phyloP scores from a whole-genome alignment of 2,329 filamentous ascomycete genomes.

The Curvularia spicifera region DNA sequence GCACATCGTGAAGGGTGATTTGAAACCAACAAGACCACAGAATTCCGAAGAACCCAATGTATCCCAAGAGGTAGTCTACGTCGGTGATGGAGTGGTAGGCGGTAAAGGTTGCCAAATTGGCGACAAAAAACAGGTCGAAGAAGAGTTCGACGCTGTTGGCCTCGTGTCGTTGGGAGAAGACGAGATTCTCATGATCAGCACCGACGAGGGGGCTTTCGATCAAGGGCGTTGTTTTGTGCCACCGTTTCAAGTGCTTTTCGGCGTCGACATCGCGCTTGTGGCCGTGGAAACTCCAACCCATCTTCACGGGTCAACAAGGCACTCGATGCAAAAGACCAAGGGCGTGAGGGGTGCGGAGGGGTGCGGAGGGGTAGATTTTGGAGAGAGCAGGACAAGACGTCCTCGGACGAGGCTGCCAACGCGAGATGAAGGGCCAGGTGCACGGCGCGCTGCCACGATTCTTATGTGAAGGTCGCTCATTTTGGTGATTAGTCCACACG shows the following conservation, averaged over 20 bases:
- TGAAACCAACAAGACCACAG: slow-evolving; percentile 51
- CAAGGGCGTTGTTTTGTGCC: slow-evolving; percentile 44
- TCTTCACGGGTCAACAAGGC: slow-evolving; percentile 14
- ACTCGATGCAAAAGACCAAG: neutral
- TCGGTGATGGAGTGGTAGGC: slow-evolving; percentile 50
- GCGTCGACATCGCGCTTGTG: slow-evolving; percentile 38
- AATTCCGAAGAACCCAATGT: slow-evolving; percentile 50
- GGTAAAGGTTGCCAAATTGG: slow-evolving; percentile 50
- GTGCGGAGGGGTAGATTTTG: neutral
- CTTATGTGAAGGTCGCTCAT: slow-evolving; percentile 13
- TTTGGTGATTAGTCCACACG: slow-evolving; percentile 7
- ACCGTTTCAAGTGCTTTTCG: slow-evolving; percentile 45
- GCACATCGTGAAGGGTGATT: slow-evolving; percentile 50
- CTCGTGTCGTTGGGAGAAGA: slow-evolving; percentile 50
- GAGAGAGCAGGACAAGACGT: neutral
- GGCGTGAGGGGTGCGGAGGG: neutral
- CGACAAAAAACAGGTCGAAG: slow-evolving; percentile 44
- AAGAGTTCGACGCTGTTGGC: slow-evolving; percentile 50
- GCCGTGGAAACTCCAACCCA: slow-evolving; percentile 45
- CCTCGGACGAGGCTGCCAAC: neutral
- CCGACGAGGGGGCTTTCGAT: slow-evolving; percentile 47
- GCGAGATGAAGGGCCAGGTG: neutral
- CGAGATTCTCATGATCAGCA: slow-evolving; percentile 45
- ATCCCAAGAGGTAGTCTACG: slow-evolving; percentile 40
- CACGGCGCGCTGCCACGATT: neutral